Percentiles rank a stretch among this genome's conserved stretches.
Conservation (phyloP, 805 yeast species). For the Huiozyma sinensis region DNA sequence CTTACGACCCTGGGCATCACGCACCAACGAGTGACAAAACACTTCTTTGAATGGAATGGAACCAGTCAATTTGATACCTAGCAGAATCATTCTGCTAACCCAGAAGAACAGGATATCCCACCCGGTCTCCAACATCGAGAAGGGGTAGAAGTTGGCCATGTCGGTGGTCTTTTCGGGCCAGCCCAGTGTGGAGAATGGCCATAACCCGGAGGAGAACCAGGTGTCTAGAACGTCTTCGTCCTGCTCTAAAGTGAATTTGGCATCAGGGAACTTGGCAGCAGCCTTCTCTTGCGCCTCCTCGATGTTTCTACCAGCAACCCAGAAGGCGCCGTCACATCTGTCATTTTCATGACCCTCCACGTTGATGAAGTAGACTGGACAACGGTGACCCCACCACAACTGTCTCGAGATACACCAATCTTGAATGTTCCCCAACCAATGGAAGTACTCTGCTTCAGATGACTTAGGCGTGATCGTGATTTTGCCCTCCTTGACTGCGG, state of each 20-base stretch:
- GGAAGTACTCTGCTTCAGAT: constrained; percentile 87
- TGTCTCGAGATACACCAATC: constrained; percentile 99
- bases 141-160: constrained; percentile 70
- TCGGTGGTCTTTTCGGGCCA: constrained; percentile 84
- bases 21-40: constrained; percentile 94
- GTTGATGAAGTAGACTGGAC: constrained; percentile 85
- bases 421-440: constrained; percentile 91
- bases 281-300: constrained; percentile 87
- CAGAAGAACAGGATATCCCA: constrained; percentile 99
- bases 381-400: constrained; percentile 95
- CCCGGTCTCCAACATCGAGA: constrained; percentile 94
- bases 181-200: constrained; percentile 95
- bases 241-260: constrained; percentile 69
- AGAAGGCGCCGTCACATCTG: constrained; percentile 52
- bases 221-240: constrained; percentile 98
- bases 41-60: constrained; percentile 90
- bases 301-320: constrained; percentile 82
- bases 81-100: constrained; percentile 93
- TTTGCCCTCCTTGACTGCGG: constrained; percentile 74
- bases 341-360: constrained; percentile 64
- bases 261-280: constrained; percentile 53
- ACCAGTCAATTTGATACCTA: constrained; percentile 86
- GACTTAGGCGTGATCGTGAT: constrained; percentile 77
- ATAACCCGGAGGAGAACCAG: constrained; percentile 96
- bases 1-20: constrained; percentile 98